phyloP scores from a whole-genome alignment of 257 asterid genomes.

The Solanum medicagineum region DNA sequence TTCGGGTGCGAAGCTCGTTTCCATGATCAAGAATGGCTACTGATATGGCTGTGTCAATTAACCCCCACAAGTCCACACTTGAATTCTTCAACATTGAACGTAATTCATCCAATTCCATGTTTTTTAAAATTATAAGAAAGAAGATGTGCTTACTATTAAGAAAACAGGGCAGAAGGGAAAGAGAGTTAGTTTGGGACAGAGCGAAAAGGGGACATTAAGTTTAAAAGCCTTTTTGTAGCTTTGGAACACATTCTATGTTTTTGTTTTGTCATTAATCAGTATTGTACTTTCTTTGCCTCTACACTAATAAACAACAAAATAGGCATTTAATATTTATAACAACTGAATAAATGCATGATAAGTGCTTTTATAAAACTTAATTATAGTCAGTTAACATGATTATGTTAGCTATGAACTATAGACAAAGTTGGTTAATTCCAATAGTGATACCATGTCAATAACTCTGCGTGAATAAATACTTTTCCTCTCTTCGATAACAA shows the following conservation, averaged over 20 bases:
- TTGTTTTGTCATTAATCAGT: background rate
- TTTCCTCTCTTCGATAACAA: background rate
- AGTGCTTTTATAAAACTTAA: background rate
- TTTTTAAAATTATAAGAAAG: background rate
- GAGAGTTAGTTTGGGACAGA: background rate
- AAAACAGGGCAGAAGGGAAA: background rate
- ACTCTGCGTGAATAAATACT: background rate
- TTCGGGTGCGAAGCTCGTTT: constrained; percentile 19
- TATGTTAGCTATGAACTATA: background rate
- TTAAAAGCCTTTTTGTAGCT: background rate
- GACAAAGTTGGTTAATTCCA: background rate
- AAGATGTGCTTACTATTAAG: background rate
- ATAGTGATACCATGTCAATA: too few species aligned
- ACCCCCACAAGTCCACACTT: constrained; percentile 35
- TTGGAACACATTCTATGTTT: background rate
- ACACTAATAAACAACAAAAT: background rate
- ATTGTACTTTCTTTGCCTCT: background rate
- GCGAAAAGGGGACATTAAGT: background rate
- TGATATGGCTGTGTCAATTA: constrained; percentile 37
- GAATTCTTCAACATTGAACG: constrained; percentile 36
- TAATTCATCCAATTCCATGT: constrained; percentile 37
- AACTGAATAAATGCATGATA: background rate
- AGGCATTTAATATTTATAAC: background rate
- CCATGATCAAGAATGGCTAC: constrained; percentile 31
- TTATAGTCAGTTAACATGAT: background rate